A percentile compares a stretch with the other conserved stretches of the same genome.
Evolutionary conservation across 768 basidiomycete species (phyloP).

Genomic region (Lentinula aciculospora): DNA sequence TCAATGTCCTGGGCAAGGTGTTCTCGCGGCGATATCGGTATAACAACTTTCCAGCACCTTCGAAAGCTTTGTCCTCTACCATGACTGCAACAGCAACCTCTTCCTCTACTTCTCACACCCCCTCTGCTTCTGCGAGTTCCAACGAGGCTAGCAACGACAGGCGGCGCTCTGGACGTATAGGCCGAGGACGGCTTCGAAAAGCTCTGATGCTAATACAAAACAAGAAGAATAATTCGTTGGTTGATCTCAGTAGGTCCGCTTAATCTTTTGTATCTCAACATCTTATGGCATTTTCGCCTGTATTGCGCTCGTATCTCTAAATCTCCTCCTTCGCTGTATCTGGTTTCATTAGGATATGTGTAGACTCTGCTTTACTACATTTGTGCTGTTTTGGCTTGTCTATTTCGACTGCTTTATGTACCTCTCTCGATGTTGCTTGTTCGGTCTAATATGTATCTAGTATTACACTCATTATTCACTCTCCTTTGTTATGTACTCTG

Average conservation of each 20-base stretch:
- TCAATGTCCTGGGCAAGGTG: slow-evolving; percentile 32
- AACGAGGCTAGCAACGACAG: background rate
- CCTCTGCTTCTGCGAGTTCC: background rate
- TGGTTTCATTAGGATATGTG: background rate
- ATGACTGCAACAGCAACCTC: background rate
- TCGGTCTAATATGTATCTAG: background rate
- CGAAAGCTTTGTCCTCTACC: background rate
- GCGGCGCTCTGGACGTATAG: background rate
- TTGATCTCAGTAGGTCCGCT: background rate
- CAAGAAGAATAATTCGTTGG: background rate
- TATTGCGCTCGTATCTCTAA: background rate
- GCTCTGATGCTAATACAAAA: background rate
- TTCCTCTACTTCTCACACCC: background rate
- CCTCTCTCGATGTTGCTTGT: background rate
- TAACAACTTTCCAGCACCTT: slow-evolving; percentile 2
- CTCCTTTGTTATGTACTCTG: background rate
- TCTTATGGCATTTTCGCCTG: background rate
- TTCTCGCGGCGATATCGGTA: slow-evolving; percentile 29
- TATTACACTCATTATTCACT: background rate
- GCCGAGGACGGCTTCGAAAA: background rate
- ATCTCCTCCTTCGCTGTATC: background rate
- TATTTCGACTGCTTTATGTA: background rate
- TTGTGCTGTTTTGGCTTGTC: background rate
- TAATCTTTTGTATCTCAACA: background rate
- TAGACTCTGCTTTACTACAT: background rate